phyloP scores from a whole-genome alignment of 257 asterid genomes.

The Euphrasia confusa region DNA sequence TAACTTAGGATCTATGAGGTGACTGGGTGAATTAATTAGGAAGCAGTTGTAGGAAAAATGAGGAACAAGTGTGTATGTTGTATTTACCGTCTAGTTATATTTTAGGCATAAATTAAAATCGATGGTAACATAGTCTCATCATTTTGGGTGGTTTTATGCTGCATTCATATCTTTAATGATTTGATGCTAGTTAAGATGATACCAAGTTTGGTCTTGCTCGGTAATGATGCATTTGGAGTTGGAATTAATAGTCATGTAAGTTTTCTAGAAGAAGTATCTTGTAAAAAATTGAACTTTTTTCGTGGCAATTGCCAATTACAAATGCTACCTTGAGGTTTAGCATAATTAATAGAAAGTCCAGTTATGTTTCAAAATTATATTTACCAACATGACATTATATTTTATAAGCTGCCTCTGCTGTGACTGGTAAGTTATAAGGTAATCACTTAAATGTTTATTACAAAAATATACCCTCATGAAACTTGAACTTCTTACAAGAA shows the following conservation, averaged over 20 bases:
- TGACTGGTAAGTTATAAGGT: neutral
- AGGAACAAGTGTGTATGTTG: neutral
- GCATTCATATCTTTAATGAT: neutral
- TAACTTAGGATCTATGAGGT: neutral
- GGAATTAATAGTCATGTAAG: neutral
- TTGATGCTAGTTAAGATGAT: neutral
- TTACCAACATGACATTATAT: neutral
- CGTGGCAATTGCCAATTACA: neutral
- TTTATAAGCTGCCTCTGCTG: neutral
- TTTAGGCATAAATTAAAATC: neutral
- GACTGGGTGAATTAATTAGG: conserved; percentile 7
- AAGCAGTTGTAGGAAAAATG: neutral
- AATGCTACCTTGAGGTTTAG: neutral
- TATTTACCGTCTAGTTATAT: neutral
- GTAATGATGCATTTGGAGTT: neutral
- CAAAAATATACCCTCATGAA: neutral
- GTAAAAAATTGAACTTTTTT: neutral
- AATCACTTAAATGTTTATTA: neutral
- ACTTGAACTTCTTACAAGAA: neutral
- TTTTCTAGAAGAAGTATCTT: neutral
- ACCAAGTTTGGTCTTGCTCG: neutral
- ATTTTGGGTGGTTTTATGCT: neutral
- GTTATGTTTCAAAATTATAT: neutral
- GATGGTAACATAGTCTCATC: neutral
- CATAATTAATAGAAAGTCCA: neutral